Base-by-base conservation (phyloP, 345 rosid genomes). In the Moricandia arvensis region DNA sequence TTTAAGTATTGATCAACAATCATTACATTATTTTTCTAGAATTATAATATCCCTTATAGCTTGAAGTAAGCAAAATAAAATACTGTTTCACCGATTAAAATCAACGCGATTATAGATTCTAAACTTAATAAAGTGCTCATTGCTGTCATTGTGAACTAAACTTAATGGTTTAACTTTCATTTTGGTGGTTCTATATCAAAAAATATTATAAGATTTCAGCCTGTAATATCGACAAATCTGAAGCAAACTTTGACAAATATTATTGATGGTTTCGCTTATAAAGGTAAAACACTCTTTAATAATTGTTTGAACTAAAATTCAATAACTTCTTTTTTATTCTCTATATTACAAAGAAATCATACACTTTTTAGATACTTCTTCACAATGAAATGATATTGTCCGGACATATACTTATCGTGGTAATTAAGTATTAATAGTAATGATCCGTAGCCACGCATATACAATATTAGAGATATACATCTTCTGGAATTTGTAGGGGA, bases 1-100 rank as follows among this genome's bases (percentile, higher is more conserved):
- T 55, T 69, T 10, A 51, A 18, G 21, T 45, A 55, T 57, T 26
- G 11, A 75, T 60, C n/a, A 59, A 60, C 43, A 68, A 37, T 61
- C 61, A 58, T 58, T 26, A 55, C 37, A 69, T 53, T 69, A 29
- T 63, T 47, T 47, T 47, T 5, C 53, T 47, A 2, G 53, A 47
- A 47, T n/a, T 47, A 38, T 11, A 43, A 12, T 43, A 43, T 43
- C 13, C 16, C 6, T 47, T 6, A 45, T 45, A 45, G 53, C 7
- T 45, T 45, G 49, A 6, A 45, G 53, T 45, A 45, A 45, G 2
- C 49, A 43, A 43, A 43, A 41, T 2, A 43, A n/a, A 47, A 47
- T 43, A 63, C 6, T 63, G 49, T 45, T 35, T 63, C 29, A 63
- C 35, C 43, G 37, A 13, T 15, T 73, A 73, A 55, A 43, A 59